phyloP scores from a whole-genome alignment of 2,329 filamentous ascomycete species.

The Pseudocercospora pini-densiflorae region DNA sequence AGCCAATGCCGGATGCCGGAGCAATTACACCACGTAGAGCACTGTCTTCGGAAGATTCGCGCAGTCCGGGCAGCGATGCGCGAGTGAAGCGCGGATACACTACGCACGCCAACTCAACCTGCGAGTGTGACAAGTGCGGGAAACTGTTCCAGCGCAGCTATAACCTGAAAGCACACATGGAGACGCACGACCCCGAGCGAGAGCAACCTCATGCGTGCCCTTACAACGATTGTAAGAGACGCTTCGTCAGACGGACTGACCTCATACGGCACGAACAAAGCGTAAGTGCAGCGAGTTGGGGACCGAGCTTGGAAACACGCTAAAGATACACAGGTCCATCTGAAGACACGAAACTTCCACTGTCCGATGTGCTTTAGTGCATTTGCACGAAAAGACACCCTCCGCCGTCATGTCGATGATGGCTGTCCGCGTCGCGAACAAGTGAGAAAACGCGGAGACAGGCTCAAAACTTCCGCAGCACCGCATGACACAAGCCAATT shows the following conservation, averaged over 20 bases:
- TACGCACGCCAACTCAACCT: conserved; percentile 70
- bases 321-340: conserved; percentile 63
- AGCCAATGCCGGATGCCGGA: neutral
- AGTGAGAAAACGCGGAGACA: conserved; percentile 29
- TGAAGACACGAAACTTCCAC: conserved; percentile 70
- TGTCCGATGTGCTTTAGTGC: conserved; percentile 72
- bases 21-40: conserved; percentile 10
- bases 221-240: conserved; percentile 68
- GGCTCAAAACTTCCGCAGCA: neutral
- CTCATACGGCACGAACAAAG: conserved; percentile 62
- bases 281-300: conserved; percentile 45
- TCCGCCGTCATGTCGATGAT: conserved; percentile 77
- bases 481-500: neutral
- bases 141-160: conserved; percentile 82
- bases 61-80: conserved; percentile 13
- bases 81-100: conserved; percentile 37
- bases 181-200: conserved; percentile 77
- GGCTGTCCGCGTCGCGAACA: conserved; percentile 68
- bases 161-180: conserved; percentile 85
- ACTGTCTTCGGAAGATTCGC: conserved; percentile 13
- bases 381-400: conserved; percentile 81
- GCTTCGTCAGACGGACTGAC: conserved; percentile 84
- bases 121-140: conserved; percentile 73
- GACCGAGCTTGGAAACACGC: neutral
- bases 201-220: conserved; percentile 73